A percentile compares a stretch with the other conserved stretches of the same genome.
phyloP scores from a whole-genome alignment of 345 rosid species.

The Xanthoceras sorbifolium region DNA sequence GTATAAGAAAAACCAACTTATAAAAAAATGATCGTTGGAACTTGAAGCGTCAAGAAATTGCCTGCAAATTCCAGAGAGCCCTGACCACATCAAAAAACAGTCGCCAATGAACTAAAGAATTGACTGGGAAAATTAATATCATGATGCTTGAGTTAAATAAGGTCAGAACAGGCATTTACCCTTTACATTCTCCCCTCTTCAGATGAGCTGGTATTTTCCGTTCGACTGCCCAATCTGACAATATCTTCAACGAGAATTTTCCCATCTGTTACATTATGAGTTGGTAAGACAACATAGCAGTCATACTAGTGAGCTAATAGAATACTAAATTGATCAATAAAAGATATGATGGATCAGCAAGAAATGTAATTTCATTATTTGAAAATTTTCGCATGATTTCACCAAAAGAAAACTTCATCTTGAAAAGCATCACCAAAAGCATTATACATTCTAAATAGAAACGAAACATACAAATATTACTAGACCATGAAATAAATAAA shows the following conservation, averaged over 20 bases:
- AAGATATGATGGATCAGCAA: background rate
- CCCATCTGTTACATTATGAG: constrained; percentile 59
- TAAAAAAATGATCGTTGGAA: background rate
- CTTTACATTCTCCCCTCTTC: constrained; percentile 38
- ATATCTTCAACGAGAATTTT: constrained; percentile 96
- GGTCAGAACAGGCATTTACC: constrained; percentile 3
- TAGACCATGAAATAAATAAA: background rate
- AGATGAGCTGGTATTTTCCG: constrained; percentile 49
- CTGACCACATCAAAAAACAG: background rate
- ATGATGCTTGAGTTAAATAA: background rate
- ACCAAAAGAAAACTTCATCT: background rate
- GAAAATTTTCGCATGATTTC: background rate
- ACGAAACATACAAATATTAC: background rate
- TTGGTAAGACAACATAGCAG: background rate
- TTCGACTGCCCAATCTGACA: constrained; percentile 68
- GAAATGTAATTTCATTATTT: background rate
- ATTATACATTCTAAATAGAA: background rate
- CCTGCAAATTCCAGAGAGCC: background rate
- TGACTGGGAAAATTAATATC: background rate
- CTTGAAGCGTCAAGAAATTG: background rate
- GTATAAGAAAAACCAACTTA: background rate
- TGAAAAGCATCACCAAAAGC: background rate
- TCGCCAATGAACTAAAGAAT: background rate
- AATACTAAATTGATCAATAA: background rate
- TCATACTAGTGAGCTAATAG: background rate